A percentile compares a stretch with the other conserved stretches of the same genome.
Evolutionary conservation across 2,329 filamentous ascomycete species (phyloP).

Genomic region (Microcyclospora tardicrescens): DNA sequence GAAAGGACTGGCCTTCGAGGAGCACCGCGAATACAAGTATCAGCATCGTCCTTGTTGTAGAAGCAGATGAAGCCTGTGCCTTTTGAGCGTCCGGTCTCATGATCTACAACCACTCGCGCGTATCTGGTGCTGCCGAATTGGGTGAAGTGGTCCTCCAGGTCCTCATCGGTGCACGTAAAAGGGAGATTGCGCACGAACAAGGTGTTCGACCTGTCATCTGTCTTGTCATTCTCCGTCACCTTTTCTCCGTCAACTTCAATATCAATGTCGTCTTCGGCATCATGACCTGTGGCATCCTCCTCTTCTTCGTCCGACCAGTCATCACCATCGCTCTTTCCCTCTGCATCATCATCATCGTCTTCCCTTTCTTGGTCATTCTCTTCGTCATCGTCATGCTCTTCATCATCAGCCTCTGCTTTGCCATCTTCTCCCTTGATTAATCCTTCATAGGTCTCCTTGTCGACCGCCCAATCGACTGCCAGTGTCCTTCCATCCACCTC

Average conservation of each 20-base stretch:
- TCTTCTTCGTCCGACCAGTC: conserved; percentile 22
- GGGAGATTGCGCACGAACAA: conserved; percentile 91
- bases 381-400: conserved; percentile 9
- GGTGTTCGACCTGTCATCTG: conserved; percentile 57
- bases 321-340: conserved; percentile 28
- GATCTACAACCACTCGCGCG: conserved; percentile 81
- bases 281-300: conserved; percentile 19
- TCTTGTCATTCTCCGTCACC: conserved; percentile 27
- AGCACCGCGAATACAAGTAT: conserved; percentile 60
- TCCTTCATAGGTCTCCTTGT: conserved; percentile 43
- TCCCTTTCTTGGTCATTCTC: conserved; percentile 30
- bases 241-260: conserved; percentile 30
- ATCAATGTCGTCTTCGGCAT: conserved; percentile 31
- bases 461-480: conserved; percentile 94
- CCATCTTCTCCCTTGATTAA: conserved; percentile 17
- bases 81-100: conserved; percentile 68
- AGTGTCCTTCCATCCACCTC: conserved; percentile 75
- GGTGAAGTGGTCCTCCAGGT: conserved; percentile 73
- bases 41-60: conserved; percentile 60
- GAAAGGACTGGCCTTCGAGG: conserved; percentile 42
- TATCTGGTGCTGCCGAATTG: conserved; percentile 82
- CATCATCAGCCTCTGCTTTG: conserved; percentile 25
- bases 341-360: conserved; percentile 28
- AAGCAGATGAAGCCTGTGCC: conserved; percentile 96
- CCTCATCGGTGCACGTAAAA: conserved; percentile 72